Percentiles rank a stretch among this genome's conserved stretches.
These are phyloP conservation scores for Rhizoctonia solani DNA, from an alignment of 1,284 basidiomycete species.

Conservation along the genomic window DNA sequence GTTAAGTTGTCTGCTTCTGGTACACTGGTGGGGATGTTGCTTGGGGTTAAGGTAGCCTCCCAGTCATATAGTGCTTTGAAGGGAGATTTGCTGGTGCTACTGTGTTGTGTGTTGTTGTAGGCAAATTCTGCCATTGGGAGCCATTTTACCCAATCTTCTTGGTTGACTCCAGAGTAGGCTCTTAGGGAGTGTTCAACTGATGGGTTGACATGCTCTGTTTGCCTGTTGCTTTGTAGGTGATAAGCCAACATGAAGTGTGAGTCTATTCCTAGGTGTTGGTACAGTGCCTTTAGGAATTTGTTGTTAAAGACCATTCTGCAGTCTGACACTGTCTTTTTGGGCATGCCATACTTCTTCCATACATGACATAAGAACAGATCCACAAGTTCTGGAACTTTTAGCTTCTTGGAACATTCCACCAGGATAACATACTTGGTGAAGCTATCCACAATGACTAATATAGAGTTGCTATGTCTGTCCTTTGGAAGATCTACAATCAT, in stretches of 20 bases:
- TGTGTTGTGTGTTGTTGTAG: constrained; percentile 42
- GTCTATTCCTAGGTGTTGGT: constrained; percentile 20
- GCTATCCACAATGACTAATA: no score
- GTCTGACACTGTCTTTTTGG: background rate
- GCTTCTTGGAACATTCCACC: no score
- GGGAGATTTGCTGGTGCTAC: background rate
- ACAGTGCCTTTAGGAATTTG: background rate
- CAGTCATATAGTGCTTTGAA: background rate
- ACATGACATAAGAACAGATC: background rate
- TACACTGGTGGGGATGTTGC: no score
- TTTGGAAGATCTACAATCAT: no score
- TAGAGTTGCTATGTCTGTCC: no score
- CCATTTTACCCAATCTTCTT: constrained; percentile 6
- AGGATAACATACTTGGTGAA: no score
- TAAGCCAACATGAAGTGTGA: constrained; percentile 39
- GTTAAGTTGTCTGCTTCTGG: no score
- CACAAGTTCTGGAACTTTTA: background rate
- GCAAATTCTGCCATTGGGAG: constrained; percentile 44
- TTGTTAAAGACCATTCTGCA: background rate
- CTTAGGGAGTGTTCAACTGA: constrained; percentile 10
- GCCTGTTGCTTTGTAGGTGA: constrained; percentile 37
- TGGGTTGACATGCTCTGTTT: constrained; percentile 1
- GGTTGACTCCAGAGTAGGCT: background rate
- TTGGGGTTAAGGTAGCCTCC: no score
- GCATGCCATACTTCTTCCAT: no score